A percentile compares a stretch with the other conserved stretches of the same genome.
phyloP scores from a whole-genome alignment of 2,329 filamentous ascomycete species.

The Parasarocladium wereldwijsianum region DNA sequence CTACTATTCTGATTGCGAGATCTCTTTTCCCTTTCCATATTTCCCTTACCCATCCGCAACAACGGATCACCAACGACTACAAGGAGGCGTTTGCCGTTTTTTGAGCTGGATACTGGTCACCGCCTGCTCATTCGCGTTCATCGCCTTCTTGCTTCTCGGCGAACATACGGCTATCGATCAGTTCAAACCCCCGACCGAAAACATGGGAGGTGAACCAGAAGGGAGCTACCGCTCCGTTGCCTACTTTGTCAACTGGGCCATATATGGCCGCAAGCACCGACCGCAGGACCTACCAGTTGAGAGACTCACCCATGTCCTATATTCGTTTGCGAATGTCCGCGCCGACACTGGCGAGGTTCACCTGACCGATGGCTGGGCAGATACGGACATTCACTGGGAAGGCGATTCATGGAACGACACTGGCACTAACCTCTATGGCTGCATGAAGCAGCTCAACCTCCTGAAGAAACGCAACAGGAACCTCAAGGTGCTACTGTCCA shows the following conservation, averaged over 20 bases:
- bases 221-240: conserved; percentile 50
- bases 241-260: conserved; percentile 69
- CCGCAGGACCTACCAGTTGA: conserved; percentile 71
- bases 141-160: no score
- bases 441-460: conserved; percentile 75
- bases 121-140: no score
- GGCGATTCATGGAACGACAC: conserved; percentile 55
- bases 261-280: conserved; percentile 74
- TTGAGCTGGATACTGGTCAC: no score
- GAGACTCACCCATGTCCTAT: conserved; percentile 78
- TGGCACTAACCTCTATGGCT: conserved; percentile 76
- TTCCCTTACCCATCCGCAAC: no score
- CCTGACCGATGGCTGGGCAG: conserved; percentile 48
- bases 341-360: conserved; percentile 66
- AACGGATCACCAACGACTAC: no score
- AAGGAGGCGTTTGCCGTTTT: no score
- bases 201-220: conserved; percentile 27
- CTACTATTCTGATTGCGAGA: no score
- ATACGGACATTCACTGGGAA: conserved; percentile 60
- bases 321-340: conserved; percentile 78
- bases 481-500: conserved; percentile 71
- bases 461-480: conserved; percentile 70
- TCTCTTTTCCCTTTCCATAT: no score
- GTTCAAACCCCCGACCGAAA: no score
- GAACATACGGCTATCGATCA: no score